Evolutionary conservation across 805 yeast species (phyloP).

Genomic region (Suhomyces tanzawaensis): DNA sequence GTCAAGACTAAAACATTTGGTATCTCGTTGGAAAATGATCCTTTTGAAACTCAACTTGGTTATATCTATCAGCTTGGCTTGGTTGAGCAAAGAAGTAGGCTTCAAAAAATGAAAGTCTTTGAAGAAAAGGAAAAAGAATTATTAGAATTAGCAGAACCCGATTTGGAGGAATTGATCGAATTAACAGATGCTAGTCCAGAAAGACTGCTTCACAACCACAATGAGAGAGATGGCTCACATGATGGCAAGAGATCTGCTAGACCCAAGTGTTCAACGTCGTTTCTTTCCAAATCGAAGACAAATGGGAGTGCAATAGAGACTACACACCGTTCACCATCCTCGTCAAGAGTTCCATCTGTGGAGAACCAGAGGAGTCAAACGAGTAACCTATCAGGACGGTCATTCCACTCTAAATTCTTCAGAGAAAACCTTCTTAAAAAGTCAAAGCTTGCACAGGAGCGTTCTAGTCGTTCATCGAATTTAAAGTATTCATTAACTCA

Average conservation of each 20-base stretch:
- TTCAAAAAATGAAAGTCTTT: constrained; percentile 45
- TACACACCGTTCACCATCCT: too few species aligned
- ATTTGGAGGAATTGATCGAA: constrained; percentile 11
- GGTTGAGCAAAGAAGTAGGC: constrained; percentile 61
- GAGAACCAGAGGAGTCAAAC: not conserved
- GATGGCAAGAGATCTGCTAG: not conserved
- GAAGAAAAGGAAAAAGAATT: constrained; percentile 27
- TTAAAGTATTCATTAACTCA: constrained; percentile 1
- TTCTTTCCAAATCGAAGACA: not conserved
- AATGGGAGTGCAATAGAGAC: not conserved
- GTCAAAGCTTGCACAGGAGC: too few species aligned
- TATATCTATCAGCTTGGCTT: constrained; percentile 64
- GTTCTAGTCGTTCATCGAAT: not conserved
- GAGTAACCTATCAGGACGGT: not conserved
- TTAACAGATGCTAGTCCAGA: not conserved
- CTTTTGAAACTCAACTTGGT: constrained; percentile 75
- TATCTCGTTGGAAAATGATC: constrained; percentile 79
- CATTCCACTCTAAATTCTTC: not conserved
- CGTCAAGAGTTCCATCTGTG: too few species aligned
- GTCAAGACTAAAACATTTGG: constrained; percentile 56
- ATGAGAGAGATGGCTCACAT: not conserved
- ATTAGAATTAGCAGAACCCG: constrained; percentile 11
- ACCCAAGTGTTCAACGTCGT: not conserved
- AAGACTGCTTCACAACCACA: not conserved
- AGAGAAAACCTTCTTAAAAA: too few species aligned